Conservation (phyloP, 108 stramenopile species). For the Aureococcus anophagefferens region DNA sequence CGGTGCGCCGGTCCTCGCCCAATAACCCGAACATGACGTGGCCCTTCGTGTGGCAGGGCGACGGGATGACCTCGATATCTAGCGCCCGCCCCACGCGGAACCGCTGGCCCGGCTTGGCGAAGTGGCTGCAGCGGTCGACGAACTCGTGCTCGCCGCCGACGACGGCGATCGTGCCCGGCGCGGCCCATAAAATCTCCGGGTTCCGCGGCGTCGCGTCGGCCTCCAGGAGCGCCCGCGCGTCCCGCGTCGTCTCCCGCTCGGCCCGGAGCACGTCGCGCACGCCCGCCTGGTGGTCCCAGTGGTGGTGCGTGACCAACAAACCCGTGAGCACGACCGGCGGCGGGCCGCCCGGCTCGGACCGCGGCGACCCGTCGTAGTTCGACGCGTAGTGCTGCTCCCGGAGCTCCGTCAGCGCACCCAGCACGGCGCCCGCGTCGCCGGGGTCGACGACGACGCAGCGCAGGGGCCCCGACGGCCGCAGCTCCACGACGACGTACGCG, state of each 20-base stretch:
- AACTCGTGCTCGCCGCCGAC: neutral
- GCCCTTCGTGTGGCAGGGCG: neutral
- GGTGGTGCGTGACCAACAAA: neutral
- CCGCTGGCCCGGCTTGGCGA: neutral
- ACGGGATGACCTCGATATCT: neutral
- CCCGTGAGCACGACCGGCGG: no score
- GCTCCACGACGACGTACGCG: neutral
- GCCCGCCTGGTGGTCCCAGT: neutral
- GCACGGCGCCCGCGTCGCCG: neutral
- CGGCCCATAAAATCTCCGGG: no score
- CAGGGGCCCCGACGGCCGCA: neutral
- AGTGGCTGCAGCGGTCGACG: neutral
- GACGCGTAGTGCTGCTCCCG: neutral
- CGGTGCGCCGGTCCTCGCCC: neutral
- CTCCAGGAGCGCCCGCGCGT: no score
- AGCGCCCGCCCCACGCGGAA: neutral
- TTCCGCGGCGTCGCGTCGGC: no score
- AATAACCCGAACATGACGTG: neutral
- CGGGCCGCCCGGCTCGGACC: no score
- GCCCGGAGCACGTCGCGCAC: neutral
- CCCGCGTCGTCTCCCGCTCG: neutral
- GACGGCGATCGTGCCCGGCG: neutral
- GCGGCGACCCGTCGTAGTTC: no score
- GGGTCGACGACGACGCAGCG: neutral
- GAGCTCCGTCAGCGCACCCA: neutral